Evolutionary conservation across 2,329 filamentous ascomycete species (phyloP), one percentile per base, ranked within the genome.

Genomic region (Xylariales sp.): DNA sequence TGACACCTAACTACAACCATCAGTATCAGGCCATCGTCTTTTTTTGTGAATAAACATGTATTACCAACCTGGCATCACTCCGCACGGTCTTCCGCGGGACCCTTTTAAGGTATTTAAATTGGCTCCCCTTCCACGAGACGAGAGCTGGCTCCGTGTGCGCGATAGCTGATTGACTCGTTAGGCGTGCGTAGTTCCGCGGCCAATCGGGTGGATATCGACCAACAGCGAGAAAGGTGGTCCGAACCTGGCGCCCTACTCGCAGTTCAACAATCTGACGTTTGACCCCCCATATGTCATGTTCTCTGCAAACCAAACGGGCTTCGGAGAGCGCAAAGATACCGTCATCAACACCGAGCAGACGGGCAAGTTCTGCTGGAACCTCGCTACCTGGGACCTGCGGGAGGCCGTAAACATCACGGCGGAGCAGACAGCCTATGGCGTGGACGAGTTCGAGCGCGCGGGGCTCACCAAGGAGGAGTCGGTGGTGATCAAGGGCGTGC

Each of bases 251-350:
- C 77, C 77, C 1, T 81, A 76, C 57, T 70, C 62, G 0, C 77
- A 81, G 56, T 81, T 81, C 65, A 78, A 74, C 55, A 81, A 81
- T 46, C 65, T 81, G 0, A 78, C 73, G 21, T 81, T 78, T 56
- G 74, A 79, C 51, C 77, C 76, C 0, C 77, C 77, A 0, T 78
- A 78, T 49, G 70, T 81, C 19, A 76, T 81, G 70, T 81, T 82
- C 66, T 64, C 62, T 23, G 67, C 72, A 3, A 81, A 81, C 56
- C 72, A 79, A 52, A 75, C 69, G 1, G 57, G 65, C 0, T 45
- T 55, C 7, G 52, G 50, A 3, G 36, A 48, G 1, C 69, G 70
- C 40, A 81, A 81, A 52, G 75, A 81, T 56, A 78, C 69, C 0
- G 73, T 76, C 21, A 54, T 61, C 48, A 81, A 81, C 53, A 70